Evolutionary conservation across 2,329 filamentous ascomycete genomes (phyloP), one percentile per base, ranked within the genome.

Genomic region (Falciphora oryzae): DNA sequence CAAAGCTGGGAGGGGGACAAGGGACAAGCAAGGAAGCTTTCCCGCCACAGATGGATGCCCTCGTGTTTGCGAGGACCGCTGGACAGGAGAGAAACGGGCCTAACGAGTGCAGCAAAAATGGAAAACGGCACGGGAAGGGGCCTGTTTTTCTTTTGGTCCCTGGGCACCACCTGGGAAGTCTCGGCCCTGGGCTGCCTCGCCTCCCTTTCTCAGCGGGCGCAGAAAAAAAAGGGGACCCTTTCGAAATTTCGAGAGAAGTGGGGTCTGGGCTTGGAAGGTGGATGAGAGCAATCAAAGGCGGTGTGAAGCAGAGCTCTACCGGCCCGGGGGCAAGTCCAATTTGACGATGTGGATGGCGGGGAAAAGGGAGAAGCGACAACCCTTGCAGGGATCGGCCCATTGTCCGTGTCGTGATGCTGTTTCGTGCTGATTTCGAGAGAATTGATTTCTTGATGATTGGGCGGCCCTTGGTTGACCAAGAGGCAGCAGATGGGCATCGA

Each of bases 221-320:
- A 53, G 44, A 25, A 25, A 25, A 53, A 53, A 53, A 53, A 53
- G 44, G 44, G 44, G 44, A 53, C 44, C 8, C 44, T 8, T n/a
- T 53, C 18, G 44, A 53, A 53, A 53, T 53, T 53, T 53, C 5
- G 44, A 53, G 44, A 25, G 44, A 53, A 53, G 44, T 53, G 44
- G 44, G 44, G 44, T 53, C 44, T 53, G 44, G 44, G 44, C 44
- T 53, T 53, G 44, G 44, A 53, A 25, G 18, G 44, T 53, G 44
- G 44, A 53, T 53, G 44, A 53, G n/a, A 53, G 44, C 44, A 53
- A 53, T 53, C 44, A 53, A 53, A 53, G 44, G 44, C 44, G 44
- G 44, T 53, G 44, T 53, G 44, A n/a, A 44, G 44, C 44, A 53
- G 44, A 53, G 44, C 44, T 53, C 44, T 22, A n/a, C 44, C n/a